Evolutionary conservation across 345 rosid species (phyloP), one percentile per base, ranked within the genome.

Genomic region (Euclidium syriacum): DNA sequence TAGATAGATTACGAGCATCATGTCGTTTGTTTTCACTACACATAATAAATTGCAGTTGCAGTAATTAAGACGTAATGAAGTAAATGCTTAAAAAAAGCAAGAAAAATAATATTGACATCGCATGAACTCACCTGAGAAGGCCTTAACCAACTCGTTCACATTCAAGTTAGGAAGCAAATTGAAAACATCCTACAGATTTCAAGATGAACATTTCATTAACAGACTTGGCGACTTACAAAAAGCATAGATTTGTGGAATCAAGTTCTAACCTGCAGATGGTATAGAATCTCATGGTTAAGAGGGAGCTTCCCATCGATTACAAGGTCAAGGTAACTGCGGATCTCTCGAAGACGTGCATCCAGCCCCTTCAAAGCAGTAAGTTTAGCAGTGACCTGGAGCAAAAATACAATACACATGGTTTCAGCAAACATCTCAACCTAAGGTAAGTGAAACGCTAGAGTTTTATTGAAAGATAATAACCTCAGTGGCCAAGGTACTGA

Each of bases 1-100:
- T 43, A 88, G 80, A 68, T 86, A 86, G 35, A 81, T 86, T 18
- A 88, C 96, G 65, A 86, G 72, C 96, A 88, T 88, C 96, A 84
- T 86, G 76, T 84, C 96, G 68, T 88, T 86, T 33, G 94, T 88
- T 84, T 88, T 88, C 76, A 86, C 94, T 86, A 87, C 78, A 68
- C 25, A 62, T 23, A 6, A 27, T 35, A 52, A 73, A 8, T 52
- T 24, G 16, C 1, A 32, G 20, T 52, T n/a, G n/a, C n/a, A n/a
- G n/a, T n/a, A 29, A 29, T 29, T 29, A 11, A 62, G 58, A 47
- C 9, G n/a, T 49, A 43, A 52, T 65, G 71, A 46, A 17, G 20
- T 38, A 38, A 58, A 33, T 18, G 27, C 36, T 42, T 22, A 6
- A 41, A 12, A 36, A 44, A 26, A 34, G 1, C 9, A 17, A 30